Conservation (phyloP, 202 grass and related monocot genomes). For the Bolboschoenoplectus hybrid region DNA sequence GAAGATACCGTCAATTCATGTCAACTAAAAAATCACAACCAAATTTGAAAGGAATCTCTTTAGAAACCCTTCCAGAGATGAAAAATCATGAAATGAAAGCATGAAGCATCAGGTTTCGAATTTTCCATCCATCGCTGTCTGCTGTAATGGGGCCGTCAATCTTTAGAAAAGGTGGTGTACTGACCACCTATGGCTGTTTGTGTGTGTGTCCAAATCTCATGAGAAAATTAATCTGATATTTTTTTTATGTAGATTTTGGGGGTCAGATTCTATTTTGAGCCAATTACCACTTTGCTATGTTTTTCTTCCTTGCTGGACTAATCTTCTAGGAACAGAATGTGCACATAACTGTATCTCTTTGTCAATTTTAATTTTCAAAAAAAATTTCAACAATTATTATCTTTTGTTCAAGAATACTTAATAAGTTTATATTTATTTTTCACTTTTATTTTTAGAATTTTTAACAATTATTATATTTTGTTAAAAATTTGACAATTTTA, state of each 20-base stretch:
- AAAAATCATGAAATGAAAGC: not conserved
- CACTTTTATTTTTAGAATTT: too few species aligned
- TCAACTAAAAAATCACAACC: slow-evolving; percentile 17
- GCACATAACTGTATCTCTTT: not conserved
- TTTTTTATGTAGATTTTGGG: slow-evolving; percentile 2
- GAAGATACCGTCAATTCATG: slow-evolving; percentile 2
- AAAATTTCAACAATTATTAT: not conserved
- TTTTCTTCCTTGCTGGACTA: not conserved
- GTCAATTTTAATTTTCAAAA: not conserved
- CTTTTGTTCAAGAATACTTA: not conserved
- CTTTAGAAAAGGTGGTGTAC: not conserved
- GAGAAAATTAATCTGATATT: not conserved
- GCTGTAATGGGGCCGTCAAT: not conserved
- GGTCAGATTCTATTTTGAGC: not conserved
- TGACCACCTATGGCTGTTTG: too few species aligned
- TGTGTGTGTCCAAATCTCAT: not conserved
- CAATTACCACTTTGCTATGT: not conserved
- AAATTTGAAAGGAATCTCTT: slow-evolving; percentile 15
- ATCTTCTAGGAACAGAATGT: not conserved
- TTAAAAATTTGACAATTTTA: too few species aligned
- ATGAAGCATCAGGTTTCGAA: not conserved
- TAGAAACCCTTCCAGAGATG: not conserved
- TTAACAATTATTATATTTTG: too few species aligned
- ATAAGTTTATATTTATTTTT: too few species aligned
- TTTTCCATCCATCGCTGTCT: slow-evolving; percentile 12